Evolutionary conservation across 306 rosid species (phyloP), one percentile per base, ranked within the genome.

Genomic region (Lathyrus tuberosus): DNA sequence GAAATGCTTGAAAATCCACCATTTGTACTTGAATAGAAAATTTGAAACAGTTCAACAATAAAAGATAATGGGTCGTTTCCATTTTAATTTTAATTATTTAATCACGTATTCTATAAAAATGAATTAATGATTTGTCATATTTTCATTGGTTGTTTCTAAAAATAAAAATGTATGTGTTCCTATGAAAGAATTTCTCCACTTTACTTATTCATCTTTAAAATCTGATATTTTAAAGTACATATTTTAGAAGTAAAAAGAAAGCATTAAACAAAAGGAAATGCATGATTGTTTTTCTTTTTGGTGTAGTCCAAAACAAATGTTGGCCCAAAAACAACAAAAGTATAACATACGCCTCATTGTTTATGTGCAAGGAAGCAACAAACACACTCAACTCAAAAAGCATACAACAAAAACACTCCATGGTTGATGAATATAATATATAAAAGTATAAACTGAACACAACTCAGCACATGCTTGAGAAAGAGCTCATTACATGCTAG

Each of bases 381-480:
- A 20, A 20, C 8, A 58, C 4, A 31, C 31, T 52, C 18, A 26
- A 2, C 40, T 35, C 10, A 35, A 35, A 35, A 57, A 10, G 31
- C 72, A 22, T 14, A 16, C 17, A 41, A 31, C 26, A 67, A 9
- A 41, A 41, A 51, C 9, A 67, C 60, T 9, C 22, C 41, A 71
- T 12, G 56, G 30, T 14, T 47, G 2, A 65, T 38, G 79, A 46
- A 46, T 35, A 35, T 35, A 35, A 35, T 35, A 35, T 35, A 35
- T 7, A 24, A 15, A 54, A 26, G 58, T 44, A 56, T 66, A 26
- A 37, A 47, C 56, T 16, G 48, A 70, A 52, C 56, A 65, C 6
- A 59, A 22, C 47, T 73, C 63, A 48, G 37, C 38, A 57, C 61
- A 62, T 58, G 79, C 44, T 49, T 42, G 46, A 65, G 54, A 51